Base-by-base conservation (phyloP, 2,329 filamentous ascomycete species). In the Didymella keratinophila region DNA sequence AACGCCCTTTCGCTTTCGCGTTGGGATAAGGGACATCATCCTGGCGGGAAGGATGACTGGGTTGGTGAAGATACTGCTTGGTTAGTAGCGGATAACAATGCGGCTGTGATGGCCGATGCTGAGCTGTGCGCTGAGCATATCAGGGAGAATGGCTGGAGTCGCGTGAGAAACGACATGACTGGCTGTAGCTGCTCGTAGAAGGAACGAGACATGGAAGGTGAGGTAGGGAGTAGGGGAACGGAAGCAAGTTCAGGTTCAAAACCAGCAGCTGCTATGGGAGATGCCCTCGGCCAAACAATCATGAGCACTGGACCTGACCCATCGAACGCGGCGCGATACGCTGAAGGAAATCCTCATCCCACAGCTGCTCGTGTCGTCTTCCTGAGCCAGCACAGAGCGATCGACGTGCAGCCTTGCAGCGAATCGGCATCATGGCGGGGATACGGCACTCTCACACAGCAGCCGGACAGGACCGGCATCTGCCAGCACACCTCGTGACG, bases 11-110 rank as follows among this genome's bases (percentile, higher is more conserved):
- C 74, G 67, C 56, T 77, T 77, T 45, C 68, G 68, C 23, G 61
- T 52, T 21, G 63, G 59, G 56, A 71, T 68, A 37, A 76, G 63
- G 48, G 74, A 67, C 61, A 74, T 66, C 72, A 77, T 76, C 23
- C 52, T 64, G 58, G 52, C 39, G 34, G n/a, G 1, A 30, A 25
- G 30, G 44, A 47, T 51, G 41, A 7, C 7, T 20, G 30, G 16
- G 2, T 44, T 45, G 10, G 25, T 8, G 32, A 12, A n/a, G 18
- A 45, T 46, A 28, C 50, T 58, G 41, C 27, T 45, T 39, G 50
- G 45, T 58, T 51, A 54, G 56, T 51, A 36, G 8, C 20, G 34
- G 18, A 21, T 56, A 56, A 56, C 34, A 48, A 48, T 60, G 45
- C 41, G 46, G 56, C 56, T 34, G 34, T 34, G 39, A 18, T 50